A percentile compares a stretch with the other conserved stretches of the same genome.
These are phyloP conservation scores for Penicillium vulpinum DNA, from an alignment of 2,329 filamentous ascomycete species.

Conservation along the genomic window DNA sequence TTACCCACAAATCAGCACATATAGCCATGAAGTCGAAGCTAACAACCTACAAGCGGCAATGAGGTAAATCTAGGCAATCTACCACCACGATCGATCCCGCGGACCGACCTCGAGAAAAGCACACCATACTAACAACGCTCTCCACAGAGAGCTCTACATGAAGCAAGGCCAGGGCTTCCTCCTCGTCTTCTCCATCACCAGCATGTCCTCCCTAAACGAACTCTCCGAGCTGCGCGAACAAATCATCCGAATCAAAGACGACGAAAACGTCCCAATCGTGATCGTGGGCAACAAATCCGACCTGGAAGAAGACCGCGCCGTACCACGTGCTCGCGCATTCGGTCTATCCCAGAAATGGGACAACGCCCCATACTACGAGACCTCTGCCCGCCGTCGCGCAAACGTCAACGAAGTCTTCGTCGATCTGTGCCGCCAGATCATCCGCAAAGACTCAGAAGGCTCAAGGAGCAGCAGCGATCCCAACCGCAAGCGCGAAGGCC, in stretches of 20 bases:
- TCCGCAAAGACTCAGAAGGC: constrained; percentile 63
- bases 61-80: constrained; percentile 47
- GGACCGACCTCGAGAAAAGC: neutral
- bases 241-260: constrained; percentile 87
- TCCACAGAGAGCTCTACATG: constrained; percentile 76
- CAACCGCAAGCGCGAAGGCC: constrained; percentile 37
- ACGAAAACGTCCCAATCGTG: constrained; percentile 80
- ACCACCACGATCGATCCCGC: neutral
- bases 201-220: constrained; percentile 77
- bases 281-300: constrained; percentile 92
- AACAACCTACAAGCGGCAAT: constrained; percentile 51
- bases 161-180: constrained; percentile 90
- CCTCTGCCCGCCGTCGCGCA: constrained; percentile 75
- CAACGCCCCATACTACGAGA: constrained; percentile 85
- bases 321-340: constrained; percentile 77
- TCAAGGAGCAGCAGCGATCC: constrained; percentile 30
- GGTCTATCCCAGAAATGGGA: constrained; percentile 84
- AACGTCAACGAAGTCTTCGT: constrained; percentile 91
- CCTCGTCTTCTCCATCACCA: constrained; percentile 89
- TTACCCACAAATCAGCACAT: constrained; percentile 21
- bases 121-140: constrained; percentile 24
- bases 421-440: constrained; percentile 80
- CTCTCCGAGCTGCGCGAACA: constrained; percentile 80
- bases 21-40: constrained; percentile 10
- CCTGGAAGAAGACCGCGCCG: constrained; percentile 78